Conservation (phyloP, 2,329 filamentous ascomycete genomes). For the Venturia nashicola region DNA sequence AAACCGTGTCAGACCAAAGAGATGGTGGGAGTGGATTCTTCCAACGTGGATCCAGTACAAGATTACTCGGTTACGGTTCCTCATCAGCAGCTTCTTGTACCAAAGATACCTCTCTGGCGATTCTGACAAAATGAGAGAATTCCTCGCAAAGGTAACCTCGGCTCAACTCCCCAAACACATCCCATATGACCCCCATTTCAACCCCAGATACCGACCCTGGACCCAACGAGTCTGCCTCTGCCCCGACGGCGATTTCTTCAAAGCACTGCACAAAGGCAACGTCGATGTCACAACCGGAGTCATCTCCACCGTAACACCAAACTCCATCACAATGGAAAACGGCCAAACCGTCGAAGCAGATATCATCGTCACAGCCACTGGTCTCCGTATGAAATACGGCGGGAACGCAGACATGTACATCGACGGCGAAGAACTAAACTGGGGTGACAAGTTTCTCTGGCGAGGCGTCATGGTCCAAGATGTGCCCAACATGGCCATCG, state of each 20-base stretch:
- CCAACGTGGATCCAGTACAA: constrained; percentile 20
- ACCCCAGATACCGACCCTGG: constrained; percentile 40
- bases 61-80: constrained; percentile 39
- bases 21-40: constrained; percentile 5
- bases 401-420: constrained; percentile 40
- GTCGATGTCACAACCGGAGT: constrained; percentile 41
- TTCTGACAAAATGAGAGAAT: constrained; percentile 34
- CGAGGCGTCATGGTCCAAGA: constrained; percentile 48
- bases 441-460: constrained; percentile 45
- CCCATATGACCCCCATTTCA: constrained; percentile 32
- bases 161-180: constrained; percentile 37
- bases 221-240: constrained; percentile 65
- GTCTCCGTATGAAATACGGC: constrained; percentile 43
- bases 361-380: constrained; percentile 54
- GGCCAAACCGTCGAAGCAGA: constrained; percentile 39
- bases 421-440: constrained; percentile 35
- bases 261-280: constrained; percentile 36
- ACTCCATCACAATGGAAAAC: constrained; percentile 26
- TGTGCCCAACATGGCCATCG: constrained; percentile 46
- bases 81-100: constrained; percentile 36
- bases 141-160: constrained; percentile 36
- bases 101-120: constrained; percentile 39
- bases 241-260: constrained; percentile 48
- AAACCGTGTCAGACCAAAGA: constrained; percentile 11
- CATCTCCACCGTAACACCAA: constrained; percentile 37